Conservation (phyloP, 805 yeast genomes). For the Candida adriatica region DNA sequence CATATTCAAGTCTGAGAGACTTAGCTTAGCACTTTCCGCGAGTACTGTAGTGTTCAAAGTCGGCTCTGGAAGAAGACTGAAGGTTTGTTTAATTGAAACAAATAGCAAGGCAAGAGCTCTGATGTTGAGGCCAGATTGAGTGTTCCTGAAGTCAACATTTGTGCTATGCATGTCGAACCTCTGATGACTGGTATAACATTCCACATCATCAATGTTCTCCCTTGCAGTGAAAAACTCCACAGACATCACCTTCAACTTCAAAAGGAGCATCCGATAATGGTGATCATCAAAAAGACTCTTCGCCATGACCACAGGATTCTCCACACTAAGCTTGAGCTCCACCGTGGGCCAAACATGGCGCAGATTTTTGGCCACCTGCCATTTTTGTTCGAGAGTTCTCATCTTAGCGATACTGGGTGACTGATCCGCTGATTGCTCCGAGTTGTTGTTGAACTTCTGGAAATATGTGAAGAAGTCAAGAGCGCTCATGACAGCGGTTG, state of each 20-base stretch:
- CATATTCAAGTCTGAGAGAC: constrained; percentile 23
- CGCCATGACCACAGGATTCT: constrained; percentile 31
- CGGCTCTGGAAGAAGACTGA: constrained; percentile 12
- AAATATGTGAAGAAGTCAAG: constrained; percentile 16
- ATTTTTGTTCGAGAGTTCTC: constrained; percentile 3
- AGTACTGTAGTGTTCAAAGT: constrained; percentile 2
- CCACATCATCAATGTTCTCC: constrained; percentile 18
- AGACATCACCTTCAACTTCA: constrained; percentile 21
- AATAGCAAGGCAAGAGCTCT: constrained; percentile 11
- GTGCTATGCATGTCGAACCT: constrained; percentile 13
- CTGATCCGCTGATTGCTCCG: background rate
- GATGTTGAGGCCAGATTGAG: constrained; percentile 6
- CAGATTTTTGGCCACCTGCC: constrained; percentile 11
- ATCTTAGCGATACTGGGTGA: background rate
- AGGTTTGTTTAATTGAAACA: constrained; percentile 9
- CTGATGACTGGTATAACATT: constrained; percentile 5
- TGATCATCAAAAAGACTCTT: constrained; percentile 26
- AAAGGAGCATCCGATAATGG: constrained; percentile 25
- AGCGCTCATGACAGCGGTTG: constrained; percentile 25
- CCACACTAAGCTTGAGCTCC: constrained; percentile 30
- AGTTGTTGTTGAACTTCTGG: background rate
- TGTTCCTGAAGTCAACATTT: constrained; percentile 14
- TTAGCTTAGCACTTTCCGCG: constrained; percentile 15
- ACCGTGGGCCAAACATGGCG: constrained; percentile 27
- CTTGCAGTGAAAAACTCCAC: constrained; percentile 12